A percentile compares a stretch with the other conserved stretches of the same genome.
Conservation (phyloP, 2,329 filamentous ascomycete species). For the Colletotrichum limetticola region DNA sequence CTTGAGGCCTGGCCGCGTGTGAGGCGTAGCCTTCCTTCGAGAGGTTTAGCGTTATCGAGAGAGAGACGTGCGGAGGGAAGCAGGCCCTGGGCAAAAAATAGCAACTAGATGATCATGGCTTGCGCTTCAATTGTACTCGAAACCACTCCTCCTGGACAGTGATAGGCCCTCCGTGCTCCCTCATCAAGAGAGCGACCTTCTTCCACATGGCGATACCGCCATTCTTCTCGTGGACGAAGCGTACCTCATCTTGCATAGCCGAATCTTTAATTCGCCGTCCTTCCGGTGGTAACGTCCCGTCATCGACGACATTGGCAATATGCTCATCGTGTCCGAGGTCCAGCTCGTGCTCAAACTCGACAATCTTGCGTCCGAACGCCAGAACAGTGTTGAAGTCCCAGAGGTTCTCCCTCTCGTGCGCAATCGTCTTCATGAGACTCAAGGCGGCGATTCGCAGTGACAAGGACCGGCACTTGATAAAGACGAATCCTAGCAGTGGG, state of each 20-base stretch:
- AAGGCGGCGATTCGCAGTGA: conserved; percentile 47
- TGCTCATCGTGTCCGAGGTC: conserved; percentile 39
- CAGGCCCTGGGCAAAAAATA: background rate
- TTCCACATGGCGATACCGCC: conserved; percentile 1
- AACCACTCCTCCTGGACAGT: conserved; percentile 16
- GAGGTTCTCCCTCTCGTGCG: conserved; percentile 46
- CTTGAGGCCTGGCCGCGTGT: background rate
- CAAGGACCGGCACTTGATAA: conserved; percentile 52
- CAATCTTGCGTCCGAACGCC: conserved; percentile 43
- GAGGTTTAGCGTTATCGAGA: background rate
- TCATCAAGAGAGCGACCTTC: conserved; percentile 24
- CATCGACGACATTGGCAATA: conserved; percentile 34
- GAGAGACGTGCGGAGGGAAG: background rate
- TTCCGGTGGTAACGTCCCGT: conserved; percentile 40
- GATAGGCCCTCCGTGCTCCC: conserved; percentile 6
- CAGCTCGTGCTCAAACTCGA: conserved; percentile 53
- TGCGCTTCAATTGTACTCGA: conserved; percentile 6
- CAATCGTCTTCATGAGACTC: conserved; percentile 43
- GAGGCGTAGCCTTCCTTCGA: background rate
- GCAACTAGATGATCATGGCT: conserved; percentile 6
- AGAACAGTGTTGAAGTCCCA: conserved; percentile 49
- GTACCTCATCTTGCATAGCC: conserved; percentile 7
- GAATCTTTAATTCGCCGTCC: conserved; percentile 41
- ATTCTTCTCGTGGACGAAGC: background rate
- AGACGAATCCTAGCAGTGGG: conserved; percentile 50